Conservation (phyloP, 1,284 basidiomycete genomes). For the Ustilago sp. region DNA sequence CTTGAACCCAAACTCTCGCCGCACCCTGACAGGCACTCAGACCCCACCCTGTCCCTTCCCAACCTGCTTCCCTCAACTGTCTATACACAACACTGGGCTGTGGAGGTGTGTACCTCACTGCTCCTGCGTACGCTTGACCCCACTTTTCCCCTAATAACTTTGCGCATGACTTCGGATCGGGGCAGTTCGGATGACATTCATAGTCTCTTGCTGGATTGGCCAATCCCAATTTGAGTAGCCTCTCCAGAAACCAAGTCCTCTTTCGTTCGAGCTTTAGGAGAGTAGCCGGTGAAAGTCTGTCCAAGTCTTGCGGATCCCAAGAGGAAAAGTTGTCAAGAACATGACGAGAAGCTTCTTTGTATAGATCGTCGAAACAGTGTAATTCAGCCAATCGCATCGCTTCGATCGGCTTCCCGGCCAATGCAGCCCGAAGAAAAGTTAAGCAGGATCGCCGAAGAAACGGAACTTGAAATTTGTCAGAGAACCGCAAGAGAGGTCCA, state of each 20-base stretch:
- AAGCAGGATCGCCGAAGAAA: conserved; percentile 41
- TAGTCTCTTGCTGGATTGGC: conserved; percentile 89
- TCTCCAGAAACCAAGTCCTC: conserved; percentile 74
- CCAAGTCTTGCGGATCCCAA: conserved; percentile 55
- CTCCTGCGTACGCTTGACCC: conserved; percentile 85
- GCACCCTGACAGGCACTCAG: conserved; percentile 45
- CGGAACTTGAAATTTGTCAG: conserved; percentile 58
- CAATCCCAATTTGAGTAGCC: conserved; percentile 88
- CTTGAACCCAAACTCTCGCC: conserved; percentile 45
- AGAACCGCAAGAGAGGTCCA: conserved; percentile 46
- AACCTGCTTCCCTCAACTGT: conserved; percentile 44
- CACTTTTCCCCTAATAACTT: conserved; percentile 93
- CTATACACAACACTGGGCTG: conserved; percentile 72
- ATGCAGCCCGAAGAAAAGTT: conserved; percentile 44
- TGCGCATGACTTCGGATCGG: conserved; percentile 82
- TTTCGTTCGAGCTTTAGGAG: conserved; percentile 59
- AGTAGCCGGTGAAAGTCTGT: conserved; percentile 35
- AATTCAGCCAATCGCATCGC: conserved; percentile 58
- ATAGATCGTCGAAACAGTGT: conserved; percentile 49
- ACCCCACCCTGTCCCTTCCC: conserved; percentile 23
- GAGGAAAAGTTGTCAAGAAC: conserved; percentile 56
- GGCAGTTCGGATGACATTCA: conserved; percentile 79
- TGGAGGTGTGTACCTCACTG: conserved; percentile 87
- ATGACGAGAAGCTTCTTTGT: conserved; percentile 54
- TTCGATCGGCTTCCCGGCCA: conserved; percentile 59